Conservation (phyloP, 371 early-diverging fungal species). For the Vairimorpha ceranae region DNA sequence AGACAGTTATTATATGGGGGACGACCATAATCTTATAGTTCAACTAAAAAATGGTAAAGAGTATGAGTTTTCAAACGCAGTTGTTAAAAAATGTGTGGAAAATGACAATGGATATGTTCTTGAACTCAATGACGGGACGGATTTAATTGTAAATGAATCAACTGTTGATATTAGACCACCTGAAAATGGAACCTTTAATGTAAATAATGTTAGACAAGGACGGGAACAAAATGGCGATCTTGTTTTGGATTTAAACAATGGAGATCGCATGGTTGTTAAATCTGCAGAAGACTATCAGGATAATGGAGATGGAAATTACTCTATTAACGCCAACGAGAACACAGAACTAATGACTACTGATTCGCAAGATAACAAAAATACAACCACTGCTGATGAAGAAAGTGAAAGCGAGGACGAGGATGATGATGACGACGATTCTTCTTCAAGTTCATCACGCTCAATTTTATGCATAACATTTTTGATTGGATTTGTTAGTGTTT, state of each 20-base stretch:
- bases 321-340: not conserved
- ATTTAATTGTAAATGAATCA: not conserved
- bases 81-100: constrained; percentile 9
- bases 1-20: not conserved
- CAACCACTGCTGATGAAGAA: not conserved
- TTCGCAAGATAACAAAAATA: not conserved
- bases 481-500: not conserved
- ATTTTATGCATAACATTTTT: not conserved
- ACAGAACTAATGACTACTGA: not conserved
- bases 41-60: not conserved
- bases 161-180: not conserved
- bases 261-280: not conserved
- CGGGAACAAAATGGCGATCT: not conserved
- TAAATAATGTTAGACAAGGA: not conserved
- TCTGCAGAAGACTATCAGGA: not conserved
- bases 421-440: not conserved
- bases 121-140: not conserved
- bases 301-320: not conserved
- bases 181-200: not conserved
- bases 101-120: not conserved
- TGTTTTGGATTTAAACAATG: not conserved
- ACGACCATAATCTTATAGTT: not conserved
- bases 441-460: not conserved
- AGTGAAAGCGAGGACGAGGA: not conserved
- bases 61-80: not conserved